These are phyloP conservation scores for Trichoderma endophyticum DNA, from an alignment of 2,329 filamentous ascomycete genomes.

Conservation along the genomic window DNA sequence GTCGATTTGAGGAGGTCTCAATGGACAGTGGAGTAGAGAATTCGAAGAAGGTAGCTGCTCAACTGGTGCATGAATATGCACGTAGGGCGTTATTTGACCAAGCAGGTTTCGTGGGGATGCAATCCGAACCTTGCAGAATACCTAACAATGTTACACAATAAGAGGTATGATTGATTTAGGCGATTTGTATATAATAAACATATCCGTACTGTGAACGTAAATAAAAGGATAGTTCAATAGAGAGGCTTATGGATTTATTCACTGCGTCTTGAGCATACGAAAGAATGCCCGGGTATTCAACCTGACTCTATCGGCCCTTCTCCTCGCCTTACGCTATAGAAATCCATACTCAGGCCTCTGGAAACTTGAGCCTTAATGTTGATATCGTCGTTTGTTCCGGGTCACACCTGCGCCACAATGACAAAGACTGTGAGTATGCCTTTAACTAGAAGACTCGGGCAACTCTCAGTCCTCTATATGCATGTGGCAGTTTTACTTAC, in stretches of 20 bases:
- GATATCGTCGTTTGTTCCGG: no score
- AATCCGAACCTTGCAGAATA: background rate
- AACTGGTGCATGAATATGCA: constrained; percentile 5
- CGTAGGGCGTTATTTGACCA: background rate
- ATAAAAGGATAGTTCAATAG: background rate
- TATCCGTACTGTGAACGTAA: background rate
- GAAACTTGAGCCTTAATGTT: no score
- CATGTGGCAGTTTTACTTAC: no score
- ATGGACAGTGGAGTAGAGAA: background rate
- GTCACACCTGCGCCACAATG: no score
- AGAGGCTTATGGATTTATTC: background rate
- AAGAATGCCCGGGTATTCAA: background rate
- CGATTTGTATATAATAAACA: background rate
- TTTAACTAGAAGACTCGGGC: no score
- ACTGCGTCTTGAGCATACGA: background rate
- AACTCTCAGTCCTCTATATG: no score
- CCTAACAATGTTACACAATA: background rate
- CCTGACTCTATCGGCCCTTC: background rate
- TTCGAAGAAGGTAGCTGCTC: background rate
- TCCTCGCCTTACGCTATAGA: background rate
- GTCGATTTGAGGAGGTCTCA: background rate
- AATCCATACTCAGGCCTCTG: background rate
- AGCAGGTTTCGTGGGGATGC: background rate
- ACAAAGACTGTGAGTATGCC: no score
- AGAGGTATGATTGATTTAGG: background rate